These are phyloP conservation scores for Bifiguratus adelaidae DNA, from an alignment of 192 early-diverging fungal species.

Conservation along the genomic window DNA sequence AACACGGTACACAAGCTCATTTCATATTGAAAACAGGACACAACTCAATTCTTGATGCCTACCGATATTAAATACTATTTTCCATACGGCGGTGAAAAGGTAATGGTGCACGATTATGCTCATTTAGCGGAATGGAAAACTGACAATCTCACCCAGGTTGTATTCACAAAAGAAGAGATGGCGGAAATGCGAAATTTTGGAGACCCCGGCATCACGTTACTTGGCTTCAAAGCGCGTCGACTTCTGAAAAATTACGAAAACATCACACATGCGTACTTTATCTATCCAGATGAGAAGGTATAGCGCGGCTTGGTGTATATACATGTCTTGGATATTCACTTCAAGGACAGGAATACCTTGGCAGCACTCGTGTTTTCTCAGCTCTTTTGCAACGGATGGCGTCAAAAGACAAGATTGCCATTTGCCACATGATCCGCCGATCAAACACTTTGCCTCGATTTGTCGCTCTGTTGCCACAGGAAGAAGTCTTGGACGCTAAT, in stretches of 20 bases:
- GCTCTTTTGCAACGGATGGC: slow-evolving; percentile 48
- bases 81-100: slow-evolving; percentile 56
- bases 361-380: slow-evolving; percentile 61
- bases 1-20: neutral
- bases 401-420: slow-evolving; percentile 46
- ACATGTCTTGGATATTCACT: neutral
- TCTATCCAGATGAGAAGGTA: slow-evolving; percentile 71
- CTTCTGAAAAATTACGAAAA: slow-evolving; percentile 44
- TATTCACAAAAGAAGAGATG: slow-evolving; percentile 67
- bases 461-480: slow-evolving; percentile 61
- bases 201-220: slow-evolving; percentile 48
- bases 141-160: slow-evolving; percentile 19
- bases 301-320: neutral
- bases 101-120: slow-evolving; percentile 6
- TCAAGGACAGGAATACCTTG: slow-evolving; percentile 35
- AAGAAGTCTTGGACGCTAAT: slow-evolving; percentile 34
- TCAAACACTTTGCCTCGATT: slow-evolving; percentile 34
- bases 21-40: slow-evolving; percentile 22
- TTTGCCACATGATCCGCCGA: slow-evolving; percentile 53
- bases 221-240: slow-evolving; percentile 59
- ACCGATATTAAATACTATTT: slow-evolving; percentile 60
- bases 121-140: neutral
- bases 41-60: slow-evolving; percentile 28
- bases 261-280: slow-evolving; percentile 51
- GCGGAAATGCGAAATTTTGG: slow-evolving; percentile 46